phyloP scores from a whole-genome alignment of 73 alveolate genomes.

The Paraurostyla sp. region DNA sequence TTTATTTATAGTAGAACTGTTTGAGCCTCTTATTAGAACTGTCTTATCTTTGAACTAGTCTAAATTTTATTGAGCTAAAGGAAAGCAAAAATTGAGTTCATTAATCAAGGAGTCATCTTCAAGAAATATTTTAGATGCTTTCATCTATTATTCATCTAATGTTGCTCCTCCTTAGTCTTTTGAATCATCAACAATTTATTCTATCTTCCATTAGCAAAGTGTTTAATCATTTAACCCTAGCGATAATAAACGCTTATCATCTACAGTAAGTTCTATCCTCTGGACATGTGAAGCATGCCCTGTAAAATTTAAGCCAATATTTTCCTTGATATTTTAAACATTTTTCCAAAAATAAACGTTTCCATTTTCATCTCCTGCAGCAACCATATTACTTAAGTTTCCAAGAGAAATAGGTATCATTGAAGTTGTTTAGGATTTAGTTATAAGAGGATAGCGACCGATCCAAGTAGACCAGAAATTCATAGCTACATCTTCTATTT shows the following conservation, averaged over 20 bases:
- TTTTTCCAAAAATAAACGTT: slow-evolving; percentile 81
- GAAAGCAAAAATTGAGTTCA: slow-evolving; percentile 72
- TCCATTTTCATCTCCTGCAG: slow-evolving; percentile 90
- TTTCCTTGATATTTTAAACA: slow-evolving; percentile 75
- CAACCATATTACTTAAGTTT: slow-evolving; percentile 74
- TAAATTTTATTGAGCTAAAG: not conserved
- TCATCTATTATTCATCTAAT: slow-evolving; percentile 1
- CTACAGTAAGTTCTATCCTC: slow-evolving; percentile 66
- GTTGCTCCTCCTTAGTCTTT: slow-evolving; percentile 1
- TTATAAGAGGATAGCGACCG: slow-evolving; percentile 70
- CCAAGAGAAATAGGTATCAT: slow-evolving; percentile 73
- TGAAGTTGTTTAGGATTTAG: slow-evolving; percentile 48
- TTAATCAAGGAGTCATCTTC: slow-evolving; percentile 67
- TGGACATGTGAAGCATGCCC: slow-evolving; percentile 85
- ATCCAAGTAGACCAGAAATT: slow-evolving; percentile 66
- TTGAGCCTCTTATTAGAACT: slow-evolving; percentile 69
- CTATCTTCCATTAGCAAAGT: slow-evolving; percentile 78
- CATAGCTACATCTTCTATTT: slow-evolving; percentile 58
- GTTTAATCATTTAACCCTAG: slow-evolving; percentile 82
- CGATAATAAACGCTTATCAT: slow-evolving; percentile 74
- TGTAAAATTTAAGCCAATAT: slow-evolving; percentile 78
- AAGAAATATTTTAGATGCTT: not conserved
- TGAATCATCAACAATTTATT: not conserved
- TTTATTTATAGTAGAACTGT: slow-evolving; percentile 51
- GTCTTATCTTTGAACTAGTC: slow-evolving; percentile 73